Conservation (phyloP, 345 rosid species). For the Syzygium grande region DNA sequence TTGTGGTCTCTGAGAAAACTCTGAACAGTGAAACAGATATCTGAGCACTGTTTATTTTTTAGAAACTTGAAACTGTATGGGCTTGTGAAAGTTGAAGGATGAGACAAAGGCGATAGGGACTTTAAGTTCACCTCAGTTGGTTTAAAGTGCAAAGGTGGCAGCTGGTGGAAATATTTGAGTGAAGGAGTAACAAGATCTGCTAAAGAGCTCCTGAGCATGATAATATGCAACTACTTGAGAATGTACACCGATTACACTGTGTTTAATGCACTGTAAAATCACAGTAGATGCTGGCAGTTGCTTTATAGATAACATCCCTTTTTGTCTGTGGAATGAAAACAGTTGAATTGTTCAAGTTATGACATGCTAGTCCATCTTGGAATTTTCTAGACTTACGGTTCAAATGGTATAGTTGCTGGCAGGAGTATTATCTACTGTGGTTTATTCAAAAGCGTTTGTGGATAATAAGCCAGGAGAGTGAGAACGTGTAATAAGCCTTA, state of each 20-base stretch:
- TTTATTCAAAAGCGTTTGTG: too few relatives aligned
- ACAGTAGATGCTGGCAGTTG: too few relatives aligned
- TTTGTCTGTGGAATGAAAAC: too few relatives aligned
- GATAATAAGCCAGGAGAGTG: neutral
- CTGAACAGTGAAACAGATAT: neutral
- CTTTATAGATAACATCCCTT: too few relatives aligned
- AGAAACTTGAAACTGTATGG: neutral
- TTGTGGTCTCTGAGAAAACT: neutral
- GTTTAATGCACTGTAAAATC: neutral
- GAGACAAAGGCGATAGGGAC: neutral
- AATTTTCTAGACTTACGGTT: neutral
- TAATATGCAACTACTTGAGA: neutral
- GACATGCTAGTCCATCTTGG: neutral
- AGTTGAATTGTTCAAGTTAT: too few relatives aligned
- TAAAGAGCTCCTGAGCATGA: neutral
- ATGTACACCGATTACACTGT: neutral
- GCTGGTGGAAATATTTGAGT: neutral
- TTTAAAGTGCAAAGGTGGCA: neutral
- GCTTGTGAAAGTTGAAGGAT: neutral
- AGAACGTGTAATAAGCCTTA: neutral
- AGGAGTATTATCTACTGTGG: too few relatives aligned
- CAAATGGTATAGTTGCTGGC: neutral
- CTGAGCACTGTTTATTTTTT: neutral
- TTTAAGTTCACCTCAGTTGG: neutral
- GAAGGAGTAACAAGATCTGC: neutral